These are phyloP conservation scores for Monilinia fructigena DNA, from an alignment of 2,329 filamentous ascomycete genomes.

Conservation along the genomic window DNA sequence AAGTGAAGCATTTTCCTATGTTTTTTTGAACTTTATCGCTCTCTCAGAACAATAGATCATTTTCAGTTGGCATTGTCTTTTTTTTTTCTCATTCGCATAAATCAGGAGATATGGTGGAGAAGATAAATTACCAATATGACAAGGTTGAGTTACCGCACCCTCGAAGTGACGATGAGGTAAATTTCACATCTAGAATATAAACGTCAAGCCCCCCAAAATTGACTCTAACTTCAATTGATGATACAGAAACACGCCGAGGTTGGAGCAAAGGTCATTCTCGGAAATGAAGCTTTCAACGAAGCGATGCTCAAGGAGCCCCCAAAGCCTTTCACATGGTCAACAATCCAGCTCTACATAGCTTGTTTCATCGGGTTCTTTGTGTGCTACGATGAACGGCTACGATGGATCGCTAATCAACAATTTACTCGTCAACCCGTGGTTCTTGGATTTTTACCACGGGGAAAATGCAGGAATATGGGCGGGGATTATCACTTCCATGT, in stretches of 20 bases:
- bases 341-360: constrained; percentile 46
- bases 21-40: constrained; percentile 1
- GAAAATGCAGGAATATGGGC: constrained; percentile 49
- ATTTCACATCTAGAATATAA: not conserved
- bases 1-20: constrained; percentile 15
- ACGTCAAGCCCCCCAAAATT: not conserved
- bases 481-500: constrained; percentile 52
- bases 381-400: constrained; percentile 54
- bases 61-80: not conserved
- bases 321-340: constrained; percentile 43
- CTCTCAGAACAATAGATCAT: not conserved
- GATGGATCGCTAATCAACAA: constrained; percentile 53
- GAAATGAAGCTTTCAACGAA: constrained; percentile 55
- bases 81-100: not conserved
- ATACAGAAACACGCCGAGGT: constrained; percentile 38
- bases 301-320: constrained; percentile 55
- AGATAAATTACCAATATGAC: not conserved
- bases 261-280: constrained; percentile 47
- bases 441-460: constrained; percentile 44
- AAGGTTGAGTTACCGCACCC: not conserved
- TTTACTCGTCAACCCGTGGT: constrained; percentile 46
- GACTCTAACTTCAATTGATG: constrained; percentile 6
- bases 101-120: constrained; percentile 15
- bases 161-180: constrained; percentile 25
- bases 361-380: constrained; percentile 51